phyloP scores from a whole-genome alignment of 805 yeast genomes.

The Schwanniomyces pseudopolymorphus region DNA sequence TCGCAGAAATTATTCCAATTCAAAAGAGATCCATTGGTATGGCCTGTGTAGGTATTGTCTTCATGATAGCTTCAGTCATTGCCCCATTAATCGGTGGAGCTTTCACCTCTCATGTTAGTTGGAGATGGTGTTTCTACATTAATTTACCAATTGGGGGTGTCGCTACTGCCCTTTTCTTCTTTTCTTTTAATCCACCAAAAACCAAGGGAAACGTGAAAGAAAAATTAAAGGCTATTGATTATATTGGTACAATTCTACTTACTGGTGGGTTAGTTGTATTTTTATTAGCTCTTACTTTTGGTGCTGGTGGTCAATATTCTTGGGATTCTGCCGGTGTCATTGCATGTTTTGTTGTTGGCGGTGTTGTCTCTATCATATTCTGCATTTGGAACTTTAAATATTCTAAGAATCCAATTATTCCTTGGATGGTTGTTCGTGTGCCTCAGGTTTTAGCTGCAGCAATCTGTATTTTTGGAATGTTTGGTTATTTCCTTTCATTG shows the following conservation, averaged over 20 bases:
- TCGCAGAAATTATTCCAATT: slow-evolving; percentile 32
- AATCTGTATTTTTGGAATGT: slow-evolving; percentile 29
- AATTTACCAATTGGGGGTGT: slow-evolving; percentile 65
- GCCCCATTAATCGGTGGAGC: slow-evolving; percentile 52
- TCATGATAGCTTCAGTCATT: slow-evolving; percentile 48
- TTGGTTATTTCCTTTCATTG: slow-evolving; percentile 37
- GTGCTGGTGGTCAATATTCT: slow-evolving; percentile 41
- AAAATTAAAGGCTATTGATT: slow-evolving; percentile 44
- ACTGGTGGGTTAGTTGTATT: slow-evolving; percentile 43
- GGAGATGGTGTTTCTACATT: slow-evolving; percentile 78
- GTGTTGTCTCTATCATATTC: slow-evolving; percentile 29
- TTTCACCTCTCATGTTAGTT: slow-evolving; percentile 51
- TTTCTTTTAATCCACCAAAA: slow-evolving; percentile 47
- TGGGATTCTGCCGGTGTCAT: slow-evolving; percentile 60
- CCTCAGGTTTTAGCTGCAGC: slow-evolving; percentile 39
- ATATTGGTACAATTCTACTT: slow-evolving; percentile 40
- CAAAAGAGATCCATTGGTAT: slow-evolving; percentile 35
- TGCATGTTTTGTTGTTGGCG: slow-evolving; percentile 46
- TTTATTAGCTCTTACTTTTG: slow-evolving; percentile 51
- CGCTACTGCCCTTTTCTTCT: slow-evolving; percentile 35
- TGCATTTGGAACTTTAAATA: slow-evolving; percentile 40
- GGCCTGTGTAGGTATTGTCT: slow-evolving; percentile 36
- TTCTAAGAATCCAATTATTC: slow-evolving; percentile 47
- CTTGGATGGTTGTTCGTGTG: slow-evolving; percentile 39
- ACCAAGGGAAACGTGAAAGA: slow-evolving; percentile 35